Conservation (phyloP, 257 asterid species). For the Ophiorrhiza pumila region DNA sequence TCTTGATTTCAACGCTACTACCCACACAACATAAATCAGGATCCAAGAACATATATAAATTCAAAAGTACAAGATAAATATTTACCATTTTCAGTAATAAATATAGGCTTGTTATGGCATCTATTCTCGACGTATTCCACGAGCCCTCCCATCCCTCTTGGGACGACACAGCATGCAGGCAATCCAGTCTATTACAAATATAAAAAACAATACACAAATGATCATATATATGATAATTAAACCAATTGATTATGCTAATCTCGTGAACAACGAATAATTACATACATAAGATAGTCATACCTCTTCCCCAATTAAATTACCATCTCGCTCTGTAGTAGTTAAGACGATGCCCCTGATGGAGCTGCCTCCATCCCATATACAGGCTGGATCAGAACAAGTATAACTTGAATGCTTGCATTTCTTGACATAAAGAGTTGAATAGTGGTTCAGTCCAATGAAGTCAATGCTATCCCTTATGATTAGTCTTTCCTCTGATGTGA, state of each 20-base stretch:
- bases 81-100: constrained; percentile 72
- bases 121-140: constrained; percentile 53
- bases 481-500: constrained; percentile 50
- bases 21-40: background rate
- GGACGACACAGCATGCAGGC: constrained; percentile 46
- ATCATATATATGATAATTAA: too few species aligned
- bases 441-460: constrained; percentile 78
- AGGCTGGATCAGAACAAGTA: constrained; percentile 36
- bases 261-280: too few species aligned
- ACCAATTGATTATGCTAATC: background rate
- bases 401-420: constrained; percentile 60
- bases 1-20: too few species aligned
- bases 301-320: constrained; percentile 67
- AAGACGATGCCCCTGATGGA: constrained; percentile 53
- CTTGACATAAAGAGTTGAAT: constrained; percentile 55
- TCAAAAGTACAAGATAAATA: too few species aligned
- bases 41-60: background rate
- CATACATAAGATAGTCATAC: constrained; percentile 31
- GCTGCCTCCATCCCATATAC: constrained; percentile 47
- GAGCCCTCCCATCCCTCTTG: constrained; percentile 59
- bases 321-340: constrained; percentile 41
- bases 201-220: background rate
- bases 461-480: constrained; percentile 60
- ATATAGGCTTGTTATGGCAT: constrained; percentile 67
- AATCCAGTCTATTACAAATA: constrained; percentile 52